Conservation (phyloP, 2,329 filamentous ascomycete genomes). For the Aspergillus awamori region DNA sequence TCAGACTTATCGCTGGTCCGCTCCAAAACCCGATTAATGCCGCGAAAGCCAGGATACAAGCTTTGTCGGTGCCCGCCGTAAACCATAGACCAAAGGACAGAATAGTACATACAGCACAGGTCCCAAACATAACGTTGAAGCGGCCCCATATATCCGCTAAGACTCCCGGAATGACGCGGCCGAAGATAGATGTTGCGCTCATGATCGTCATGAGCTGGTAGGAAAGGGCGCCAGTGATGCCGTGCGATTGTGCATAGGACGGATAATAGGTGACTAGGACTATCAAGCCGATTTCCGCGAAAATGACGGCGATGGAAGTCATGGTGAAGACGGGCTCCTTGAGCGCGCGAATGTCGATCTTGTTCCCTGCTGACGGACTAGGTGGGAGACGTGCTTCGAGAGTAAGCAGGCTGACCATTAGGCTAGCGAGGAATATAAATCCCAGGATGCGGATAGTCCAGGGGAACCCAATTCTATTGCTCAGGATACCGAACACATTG, state of each 20-base stretch:
- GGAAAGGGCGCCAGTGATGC: constrained; percentile 12
- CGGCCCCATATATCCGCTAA: constrained; percentile 30
- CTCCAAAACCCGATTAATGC: constrained; percentile 28
- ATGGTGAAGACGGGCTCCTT: constrained; percentile 18
- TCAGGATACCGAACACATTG: constrained; percentile 17
- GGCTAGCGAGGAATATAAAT: constrained; percentile 7
- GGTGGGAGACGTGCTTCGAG: constrained; percentile 17
- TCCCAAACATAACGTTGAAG: constrained; percentile 31
- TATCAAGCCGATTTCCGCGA: constrained; percentile 23
- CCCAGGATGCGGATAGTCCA: constrained; percentile 17
- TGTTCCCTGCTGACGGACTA: constrained; percentile 5
- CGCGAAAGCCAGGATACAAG: constrained; percentile 28
- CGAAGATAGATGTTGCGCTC: constrained; percentile 21
- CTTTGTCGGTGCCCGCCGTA: constrained; percentile 13
- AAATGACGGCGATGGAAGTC: constrained; percentile 19
- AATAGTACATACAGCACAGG: constrained; percentile 22
- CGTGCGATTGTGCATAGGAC: constrained; percentile 21
- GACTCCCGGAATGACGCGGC: constrained; percentile 29
- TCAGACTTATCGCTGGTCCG: constrained; percentile 30
- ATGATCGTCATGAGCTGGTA: constrained; percentile 27
- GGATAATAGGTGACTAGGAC: constrained; percentile 26
- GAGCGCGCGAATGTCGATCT: constrained; percentile 18
- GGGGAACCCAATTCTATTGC: constrained; percentile 19
- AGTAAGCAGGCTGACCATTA: not conserved
- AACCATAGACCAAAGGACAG: constrained; percentile 32